Evolutionary conservation across 2,329 filamentous ascomycete species (phyloP).

Genomic region (Sphaceloma murrayae): DNA sequence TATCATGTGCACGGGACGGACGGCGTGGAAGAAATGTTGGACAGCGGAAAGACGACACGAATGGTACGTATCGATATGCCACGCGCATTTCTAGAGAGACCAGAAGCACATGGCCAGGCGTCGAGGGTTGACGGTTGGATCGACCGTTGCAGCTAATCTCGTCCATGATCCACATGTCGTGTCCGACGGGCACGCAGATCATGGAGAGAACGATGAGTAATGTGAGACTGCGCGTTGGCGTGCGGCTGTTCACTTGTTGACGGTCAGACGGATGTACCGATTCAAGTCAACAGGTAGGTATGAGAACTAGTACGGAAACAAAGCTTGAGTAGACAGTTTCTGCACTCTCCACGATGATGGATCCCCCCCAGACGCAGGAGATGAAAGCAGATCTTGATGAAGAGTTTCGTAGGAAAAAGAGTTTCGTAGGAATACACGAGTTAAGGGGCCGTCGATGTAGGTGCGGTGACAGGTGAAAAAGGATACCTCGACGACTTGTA

Average conservation of each 20-base stretch:
- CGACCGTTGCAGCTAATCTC: constrained; percentile 12
- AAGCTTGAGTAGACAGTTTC: too few species aligned
- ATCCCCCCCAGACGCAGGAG: too few species aligned
- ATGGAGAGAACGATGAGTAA: neutral
- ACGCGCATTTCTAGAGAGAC: neutral
- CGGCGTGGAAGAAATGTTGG: too few species aligned
- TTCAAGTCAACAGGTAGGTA: constrained; percentile 1
- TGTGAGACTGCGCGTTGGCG: neutral
- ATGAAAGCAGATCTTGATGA: neutral
- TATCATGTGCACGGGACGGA: neutral
- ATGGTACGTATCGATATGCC: neutral
- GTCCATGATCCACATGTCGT: neutral
- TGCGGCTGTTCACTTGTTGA: neutral
- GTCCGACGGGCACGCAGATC: constrained; percentile 5
- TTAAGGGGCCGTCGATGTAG: too few species aligned
- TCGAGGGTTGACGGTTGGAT: neutral
- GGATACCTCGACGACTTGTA: too few species aligned
- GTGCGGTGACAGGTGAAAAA: too few species aligned
- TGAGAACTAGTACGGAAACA: too few species aligned
- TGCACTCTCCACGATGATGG: too few species aligned
- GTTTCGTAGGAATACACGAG: neutral
- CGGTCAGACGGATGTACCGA: neutral
- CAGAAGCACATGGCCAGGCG: too few species aligned
- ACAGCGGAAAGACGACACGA: too few species aligned
- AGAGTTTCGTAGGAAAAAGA: neutral